Evolutionary conservation across 495 filamentous ascomycete genomes (phyloP), one percentile per base, ranked within the genome.

Genomic region (Xylaria flabelliformis): DNA sequence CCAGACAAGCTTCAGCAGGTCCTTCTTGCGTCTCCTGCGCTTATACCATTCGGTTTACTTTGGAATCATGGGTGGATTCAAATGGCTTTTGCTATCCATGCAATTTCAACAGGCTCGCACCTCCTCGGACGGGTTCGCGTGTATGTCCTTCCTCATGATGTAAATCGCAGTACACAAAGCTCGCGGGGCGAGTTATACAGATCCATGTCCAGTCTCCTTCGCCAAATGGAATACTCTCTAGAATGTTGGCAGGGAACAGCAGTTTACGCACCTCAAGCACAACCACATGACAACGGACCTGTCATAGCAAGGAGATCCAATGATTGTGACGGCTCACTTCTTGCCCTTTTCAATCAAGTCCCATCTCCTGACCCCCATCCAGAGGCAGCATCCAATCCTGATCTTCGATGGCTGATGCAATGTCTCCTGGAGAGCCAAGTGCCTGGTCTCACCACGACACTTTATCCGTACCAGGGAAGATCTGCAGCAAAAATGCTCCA

Each of bases 401-500:
- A 91, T 73, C 84, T 87, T 0, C 85, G 82, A 39, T 81, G 86
- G 12, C 89, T 91, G 0, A 91, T 95, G 80, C 77, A 88, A 56
- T 85, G 85, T 7, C 76, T 98, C 13, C 78, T 97, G 5, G 79
- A 80, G 7, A 84, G 83, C 56, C 79, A 84, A 9, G 77, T 92
- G 0, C 77, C 81, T 4, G 91, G 91, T 0, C 83, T 98, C 15
- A 90, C 83, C 21, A 93, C 92, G 1, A 80, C 79, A 1, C 82
- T 97, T 1, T 93, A 95, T 79, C 83, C 87, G 0, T 96, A 97
- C 76, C 95, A 98, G 81, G 86, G 91, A 64, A 88, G 91, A 58
- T 94, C 94, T 0, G 93, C 92, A 13, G 93, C 94, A 9, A 77
- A 90, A 42, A 98, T 98, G 94, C 80, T 97, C 29, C 92, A 97